These are phyloP conservation scores for Calonectria fujianensis DNA, from an alignment of 2,329 filamentous ascomycete species.

Conservation along the genomic window DNA sequence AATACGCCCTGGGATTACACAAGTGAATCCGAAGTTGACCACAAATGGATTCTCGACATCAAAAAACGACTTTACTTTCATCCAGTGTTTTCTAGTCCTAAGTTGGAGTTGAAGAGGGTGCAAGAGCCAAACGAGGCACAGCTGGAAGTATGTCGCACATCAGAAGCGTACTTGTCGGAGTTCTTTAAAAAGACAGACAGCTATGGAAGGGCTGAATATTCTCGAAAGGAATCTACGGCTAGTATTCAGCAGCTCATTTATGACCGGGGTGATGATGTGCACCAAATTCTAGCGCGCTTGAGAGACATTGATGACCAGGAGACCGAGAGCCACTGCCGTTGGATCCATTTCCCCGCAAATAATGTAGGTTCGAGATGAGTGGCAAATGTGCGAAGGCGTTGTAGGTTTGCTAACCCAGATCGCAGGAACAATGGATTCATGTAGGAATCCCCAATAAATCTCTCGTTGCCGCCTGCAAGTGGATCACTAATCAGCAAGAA, in stretches of 20 bases:
- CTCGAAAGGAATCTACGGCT: slow-evolving; percentile 1
- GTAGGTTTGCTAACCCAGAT: not conserved
- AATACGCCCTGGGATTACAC: not conserved
- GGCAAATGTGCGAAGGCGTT: not conserved
- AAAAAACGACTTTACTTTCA: slow-evolving; percentile 17
- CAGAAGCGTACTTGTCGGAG: not conserved
- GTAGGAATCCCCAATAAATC: not conserved
- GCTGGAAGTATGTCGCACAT: not conserved
- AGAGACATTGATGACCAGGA: slow-evolving; percentile 3
- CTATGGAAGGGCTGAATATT: not conserved
- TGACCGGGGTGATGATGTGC: not conserved
- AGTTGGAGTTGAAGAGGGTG: not conserved
- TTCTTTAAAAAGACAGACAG: slow-evolving; percentile 3
- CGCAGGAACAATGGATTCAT: slow-evolving; percentile 12
- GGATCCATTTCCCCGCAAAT: not conserved
- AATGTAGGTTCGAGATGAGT: not conserved
- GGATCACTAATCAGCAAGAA: not conserved
- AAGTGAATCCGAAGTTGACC: not conserved
- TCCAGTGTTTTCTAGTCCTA: not conserved
- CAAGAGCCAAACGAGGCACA: not conserved
- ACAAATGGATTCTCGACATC: slow-evolving; percentile 13
- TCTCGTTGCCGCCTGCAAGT: too few relatives aligned
- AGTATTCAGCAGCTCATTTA: slow-evolving; percentile 10
- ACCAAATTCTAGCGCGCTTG: slow-evolving; percentile 2
- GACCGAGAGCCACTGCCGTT: slow-evolving; percentile 10